Evolutionary conservation across 1,284 basidiomycete genomes (phyloP), one percentile per base, ranked within the genome.

Genomic region (Naganishia sp.): DNA sequence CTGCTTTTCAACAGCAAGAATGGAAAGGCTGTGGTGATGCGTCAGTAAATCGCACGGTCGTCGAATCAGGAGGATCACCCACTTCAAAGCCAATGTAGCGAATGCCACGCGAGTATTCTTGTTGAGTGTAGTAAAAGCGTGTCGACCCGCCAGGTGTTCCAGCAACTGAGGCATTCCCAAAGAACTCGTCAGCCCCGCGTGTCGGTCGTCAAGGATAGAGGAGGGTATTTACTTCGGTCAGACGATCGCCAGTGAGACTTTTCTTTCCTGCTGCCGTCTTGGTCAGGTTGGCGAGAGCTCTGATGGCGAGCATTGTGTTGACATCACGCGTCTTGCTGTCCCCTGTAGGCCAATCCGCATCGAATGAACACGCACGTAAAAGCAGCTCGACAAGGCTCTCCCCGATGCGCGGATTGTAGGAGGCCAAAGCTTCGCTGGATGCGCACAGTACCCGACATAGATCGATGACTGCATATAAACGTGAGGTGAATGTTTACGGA

Each of bases 201-300:
- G n/a, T 7, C 52, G 70, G 50, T n/a, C 35, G 71, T 15, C 72
- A 67, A 65, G 63, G 49, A 51, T 39, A 39, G 63, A 64, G 56
- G 74, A 69, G 86, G 85, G 82, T 35, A 81, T 21, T 45, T 65
- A 88, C 86, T 72, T 84, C 81, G 17, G 79, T 78, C 13, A 84
- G 81, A 84, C 86, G 87, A 13, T 76, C 73, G 11, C 79, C 82
- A 25, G 83, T 82, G 32, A 81, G 77, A 31, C 78, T 77, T 23
- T 80, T 80, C 62, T 87, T 85, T 55, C 81, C 82, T 3, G 75
- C 72, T 1, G 72, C 63, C 3, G 80, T 80, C 42, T 60, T 67
- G 74, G 93, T 88, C 41, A 85, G 81, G 75, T 99, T 99, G 23
- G 90, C 87, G 23, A 97, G 73, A 0, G 87, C 87, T 23, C 95